Percentiles rank a stretch among this genome's conserved stretches.
Conservation (phyloP, 2,329 filamentous ascomycete genomes). For the Penicillium palitans region DNA sequence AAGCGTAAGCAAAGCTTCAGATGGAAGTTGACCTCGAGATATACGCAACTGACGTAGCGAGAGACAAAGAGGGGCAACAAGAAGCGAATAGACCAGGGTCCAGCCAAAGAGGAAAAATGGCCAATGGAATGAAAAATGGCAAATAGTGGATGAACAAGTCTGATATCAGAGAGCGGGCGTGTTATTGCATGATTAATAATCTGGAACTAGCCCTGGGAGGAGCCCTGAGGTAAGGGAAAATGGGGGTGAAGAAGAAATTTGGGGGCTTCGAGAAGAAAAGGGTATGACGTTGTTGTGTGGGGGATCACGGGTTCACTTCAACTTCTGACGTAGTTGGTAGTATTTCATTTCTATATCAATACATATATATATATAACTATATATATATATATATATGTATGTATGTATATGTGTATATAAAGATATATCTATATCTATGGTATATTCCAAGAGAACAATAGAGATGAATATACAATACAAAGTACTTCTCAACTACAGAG, state of each 20-base stretch:
- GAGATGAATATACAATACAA: too few relatives aligned
- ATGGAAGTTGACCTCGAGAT: not conserved
- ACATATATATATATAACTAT: not conserved
- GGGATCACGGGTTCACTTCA: slow-evolving; percentile 23
- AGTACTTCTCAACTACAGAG: too few relatives aligned
- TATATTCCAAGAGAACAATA: too few relatives aligned
- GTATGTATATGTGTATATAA: too few relatives aligned
- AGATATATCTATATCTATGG: too few relatives aligned
- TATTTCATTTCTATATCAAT: too few relatives aligned
- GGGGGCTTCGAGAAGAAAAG: slow-evolving; percentile 23
- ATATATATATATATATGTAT: too few relatives aligned
- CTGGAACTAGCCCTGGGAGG: not conserved
- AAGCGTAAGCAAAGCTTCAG: not conserved
- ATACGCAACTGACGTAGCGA: slow-evolving; percentile 8
- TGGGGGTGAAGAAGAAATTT: slow-evolving; percentile 20
- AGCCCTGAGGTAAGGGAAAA: slow-evolving; percentile 2
- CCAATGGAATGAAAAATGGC: slow-evolving; percentile 2
- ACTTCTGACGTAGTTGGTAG: slow-evolving; percentile 12
- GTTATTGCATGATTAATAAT: slow-evolving; percentile 26
- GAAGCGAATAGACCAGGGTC: slow-evolving; percentile 15
- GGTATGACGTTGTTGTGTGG: slow-evolving; percentile 32
- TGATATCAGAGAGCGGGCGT: slow-evolving; percentile 16
- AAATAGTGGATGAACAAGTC: slow-evolving; percentile 11
- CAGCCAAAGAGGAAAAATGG: slow-evolving; percentile 17
- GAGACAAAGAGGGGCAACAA: slow-evolving; percentile 20